These are phyloP conservation scores for Sistotremastrum niveocremeum DNA, from an alignment of 768 basidiomycete species.

Conservation along the genomic window DNA sequence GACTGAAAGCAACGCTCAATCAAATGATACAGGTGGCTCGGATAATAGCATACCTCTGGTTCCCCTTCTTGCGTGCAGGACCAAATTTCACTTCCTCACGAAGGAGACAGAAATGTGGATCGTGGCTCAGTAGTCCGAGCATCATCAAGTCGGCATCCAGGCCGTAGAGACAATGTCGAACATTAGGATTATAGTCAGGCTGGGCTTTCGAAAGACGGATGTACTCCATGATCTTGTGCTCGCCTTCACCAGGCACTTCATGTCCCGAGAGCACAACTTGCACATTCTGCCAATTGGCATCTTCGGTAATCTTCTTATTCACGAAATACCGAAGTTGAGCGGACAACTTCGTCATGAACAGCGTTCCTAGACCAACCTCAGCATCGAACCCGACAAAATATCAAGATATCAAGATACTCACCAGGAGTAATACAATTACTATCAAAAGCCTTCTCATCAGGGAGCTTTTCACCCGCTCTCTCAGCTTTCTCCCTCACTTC, in stretches of 20 bases:
- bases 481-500: constrained; percentile 80
- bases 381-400: background rate
- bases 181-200: constrained; percentile 90
- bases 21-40: background rate
- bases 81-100: constrained; percentile 99
- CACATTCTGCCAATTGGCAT: constrained; percentile 87
- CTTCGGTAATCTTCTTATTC: constrained; percentile 96
- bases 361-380: constrained; percentile 46
- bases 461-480: constrained; percentile 80
- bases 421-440: constrained; percentile 98
- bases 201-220: constrained; percentile 91
- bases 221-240: constrained; percentile 99
- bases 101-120: constrained; percentile 95
- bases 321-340: constrained; percentile 90
- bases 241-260: constrained; percentile 97
- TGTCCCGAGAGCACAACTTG: constrained; percentile 92
- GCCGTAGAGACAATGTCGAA: constrained; percentile 95
- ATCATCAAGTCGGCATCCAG: constrained; percentile 98
- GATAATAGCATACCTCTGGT: constrained; percentile 27
- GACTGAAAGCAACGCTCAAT: constrained; percentile 14
- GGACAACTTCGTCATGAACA: constrained; percentile 90
- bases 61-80: constrained; percentile 58
- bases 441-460: constrained; percentile 92
- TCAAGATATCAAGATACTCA: constrained; percentile 20
- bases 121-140: constrained; percentile 92